Percentiles rank a stretch among this genome's conserved stretches.
Conservation (phyloP, 2,329 filamentous ascomycete species). For the Plenodomus biglobosus region DNA sequence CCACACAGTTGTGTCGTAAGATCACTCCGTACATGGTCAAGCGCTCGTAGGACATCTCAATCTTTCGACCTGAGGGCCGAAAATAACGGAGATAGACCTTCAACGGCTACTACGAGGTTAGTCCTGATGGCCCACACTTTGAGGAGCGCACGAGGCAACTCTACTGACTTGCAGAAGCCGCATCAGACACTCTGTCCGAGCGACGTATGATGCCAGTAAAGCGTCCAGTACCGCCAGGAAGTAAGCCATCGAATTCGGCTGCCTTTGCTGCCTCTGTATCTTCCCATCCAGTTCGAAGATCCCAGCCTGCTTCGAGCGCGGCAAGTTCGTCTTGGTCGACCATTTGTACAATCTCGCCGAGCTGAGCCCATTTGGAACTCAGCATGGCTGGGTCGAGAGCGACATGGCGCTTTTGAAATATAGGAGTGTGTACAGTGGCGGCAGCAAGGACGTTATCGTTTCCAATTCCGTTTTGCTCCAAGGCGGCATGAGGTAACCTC, state of each 20-base stretch:
- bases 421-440: conserved; percentile 12
- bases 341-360: conserved; percentile 47
- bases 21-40: background rate
- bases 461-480: conserved; percentile 43
- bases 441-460: conserved; percentile 6
- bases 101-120: background rate
- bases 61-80: background rate
- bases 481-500: conserved; percentile 38
- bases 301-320: conserved; percentile 38
- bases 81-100: background rate
- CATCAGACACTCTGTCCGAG: conserved; percentile 20
- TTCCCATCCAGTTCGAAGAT: conserved; percentile 35
- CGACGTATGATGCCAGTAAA: conserved; percentile 38
- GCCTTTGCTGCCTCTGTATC: conserved; percentile 39
- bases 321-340: conserved; percentile 38
- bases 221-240: conserved; percentile 47
- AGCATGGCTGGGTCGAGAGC: conserved; percentile 44
- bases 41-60: background rate
- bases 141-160: background rate
- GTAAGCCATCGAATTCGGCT: conserved; percentile 46
- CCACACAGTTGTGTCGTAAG: too few species aligned
- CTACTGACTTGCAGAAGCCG: conserved; percentile 19
- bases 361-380: conserved; percentile 36
- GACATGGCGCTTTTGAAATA: conserved; percentile 34
- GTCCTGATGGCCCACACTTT: background rate